These are phyloP conservation scores for Aspergillus baeticus DNA, from an alignment of 495 filamentous ascomycete genomes.

Conservation along the genomic window DNA sequence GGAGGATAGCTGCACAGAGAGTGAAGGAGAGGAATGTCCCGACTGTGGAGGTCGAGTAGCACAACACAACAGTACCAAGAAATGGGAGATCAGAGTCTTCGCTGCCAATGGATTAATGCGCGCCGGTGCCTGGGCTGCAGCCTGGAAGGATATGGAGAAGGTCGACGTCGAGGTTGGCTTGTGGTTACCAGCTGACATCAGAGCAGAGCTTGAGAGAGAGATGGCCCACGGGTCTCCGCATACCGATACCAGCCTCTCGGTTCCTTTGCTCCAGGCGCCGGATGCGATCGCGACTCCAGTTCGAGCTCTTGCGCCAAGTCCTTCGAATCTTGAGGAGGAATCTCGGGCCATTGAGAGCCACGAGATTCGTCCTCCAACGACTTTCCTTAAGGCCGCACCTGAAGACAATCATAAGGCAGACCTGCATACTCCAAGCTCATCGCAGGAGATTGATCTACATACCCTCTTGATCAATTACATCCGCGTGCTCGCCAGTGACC, in stretches of 20 bases:
- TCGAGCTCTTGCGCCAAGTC: background rate
- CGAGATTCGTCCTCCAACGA: slow-evolving; percentile 1
- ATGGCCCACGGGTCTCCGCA: slow-evolving; percentile 23
- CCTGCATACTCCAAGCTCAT: slow-evolving; percentile 3
- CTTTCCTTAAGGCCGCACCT: background rate
- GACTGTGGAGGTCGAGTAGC: slow-evolving; percentile 57
- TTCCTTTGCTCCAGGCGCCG: slow-evolving; percentile 20
- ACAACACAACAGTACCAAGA: slow-evolving; percentile 44
- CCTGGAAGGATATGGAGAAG: slow-evolving; percentile 96
- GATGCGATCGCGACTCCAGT: background rate
- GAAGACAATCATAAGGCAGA: slow-evolving; percentile 7
- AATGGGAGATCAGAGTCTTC: slow-evolving; percentile 86
- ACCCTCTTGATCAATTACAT: slow-evolving; percentile 69
- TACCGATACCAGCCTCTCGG: slow-evolving; percentile 9
- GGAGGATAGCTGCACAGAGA: slow-evolving; percentile 34
- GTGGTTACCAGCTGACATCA: slow-evolving; percentile 56
- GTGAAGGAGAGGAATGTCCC: slow-evolving; percentile 56
- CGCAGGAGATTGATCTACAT: slow-evolving; percentile 43
- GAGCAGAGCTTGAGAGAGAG: slow-evolving; percentile 44
- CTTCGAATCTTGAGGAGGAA: background rate
- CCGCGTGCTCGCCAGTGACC: slow-evolving; percentile 64
- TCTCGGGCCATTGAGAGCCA: background rate
- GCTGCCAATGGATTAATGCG: slow-evolving; percentile 93
- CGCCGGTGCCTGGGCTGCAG: slow-evolving; percentile 86
- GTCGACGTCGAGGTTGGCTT: slow-evolving; percentile 91